phyloP scores from a whole-genome alignment of 176 grass and related monocot genomes.

The Eragrostis nindensis region DNA sequence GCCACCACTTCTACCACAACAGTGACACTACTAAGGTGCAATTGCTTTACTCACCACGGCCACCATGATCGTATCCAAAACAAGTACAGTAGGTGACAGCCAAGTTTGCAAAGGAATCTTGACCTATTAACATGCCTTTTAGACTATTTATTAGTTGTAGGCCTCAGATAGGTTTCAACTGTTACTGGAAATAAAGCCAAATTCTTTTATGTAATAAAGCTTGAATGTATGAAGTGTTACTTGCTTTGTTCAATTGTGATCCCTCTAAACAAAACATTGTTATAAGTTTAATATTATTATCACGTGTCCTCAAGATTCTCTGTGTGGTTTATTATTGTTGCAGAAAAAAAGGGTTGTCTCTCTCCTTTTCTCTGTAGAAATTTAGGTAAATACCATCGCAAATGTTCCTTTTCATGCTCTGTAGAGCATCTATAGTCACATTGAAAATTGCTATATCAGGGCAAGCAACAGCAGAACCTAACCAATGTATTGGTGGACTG shows the following conservation, averaged over 20 bases:
- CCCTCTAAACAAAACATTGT: neutral
- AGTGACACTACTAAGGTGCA: neutral
- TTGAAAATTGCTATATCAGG: too few species aligned
- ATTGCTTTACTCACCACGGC: too few species aligned
- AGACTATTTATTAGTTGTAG: neutral
- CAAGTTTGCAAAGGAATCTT: neutral
- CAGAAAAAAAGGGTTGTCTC: neutral
- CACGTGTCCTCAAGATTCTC: neutral
- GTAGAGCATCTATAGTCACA: too few species aligned
- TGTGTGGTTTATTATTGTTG: neutral
- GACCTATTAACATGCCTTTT: neutral
- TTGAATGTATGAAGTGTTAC: neutral
- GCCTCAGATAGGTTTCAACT: neutral
- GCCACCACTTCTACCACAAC: neutral
- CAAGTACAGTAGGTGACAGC: neutral
- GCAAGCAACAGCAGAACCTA: too few species aligned
- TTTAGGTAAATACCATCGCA: too few species aligned
- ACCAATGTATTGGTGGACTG: too few species aligned
- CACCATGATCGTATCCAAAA: too few species aligned
- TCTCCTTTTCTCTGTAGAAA: too few species aligned
- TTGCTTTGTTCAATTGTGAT: neutral
- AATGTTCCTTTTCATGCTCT: too few species aligned
- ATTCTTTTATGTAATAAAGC: neutral
- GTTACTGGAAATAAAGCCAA: neutral
- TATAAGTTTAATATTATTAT: neutral